phyloP scores from a whole-genome alignment of 2,329 filamentous ascomycete genomes.

The Cercospora citrullina region DNA sequence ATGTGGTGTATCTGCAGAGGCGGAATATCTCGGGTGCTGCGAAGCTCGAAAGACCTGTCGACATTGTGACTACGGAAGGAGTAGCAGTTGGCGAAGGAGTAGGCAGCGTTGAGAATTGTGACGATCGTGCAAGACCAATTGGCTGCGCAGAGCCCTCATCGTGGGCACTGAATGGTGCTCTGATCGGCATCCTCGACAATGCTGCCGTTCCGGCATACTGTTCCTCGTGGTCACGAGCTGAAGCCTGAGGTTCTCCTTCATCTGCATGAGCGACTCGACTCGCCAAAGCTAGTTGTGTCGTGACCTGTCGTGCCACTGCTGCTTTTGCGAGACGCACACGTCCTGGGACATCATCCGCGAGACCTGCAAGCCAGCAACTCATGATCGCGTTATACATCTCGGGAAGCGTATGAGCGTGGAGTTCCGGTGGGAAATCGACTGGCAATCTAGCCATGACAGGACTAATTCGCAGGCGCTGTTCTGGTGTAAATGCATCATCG shows the following conservation, averaged over 20 bases:
- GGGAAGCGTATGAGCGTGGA: constrained; percentile 3
- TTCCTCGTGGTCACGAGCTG: background rate
- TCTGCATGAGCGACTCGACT: constrained; percentile 28
- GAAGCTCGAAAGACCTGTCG: constrained; percentile 30
- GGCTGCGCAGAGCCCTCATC: background rate
- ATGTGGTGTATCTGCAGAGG: constrained; percentile 42
- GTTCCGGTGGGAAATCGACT: background rate
- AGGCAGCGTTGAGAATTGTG: constrained; percentile 28
- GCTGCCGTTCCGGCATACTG: background rate
- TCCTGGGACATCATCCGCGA: constrained; percentile 29
- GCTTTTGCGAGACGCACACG: constrained; percentile 37
- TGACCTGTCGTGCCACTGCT: constrained; percentile 32
- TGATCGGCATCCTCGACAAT: constrained; percentile 24
- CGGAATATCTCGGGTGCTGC: constrained; percentile 36
- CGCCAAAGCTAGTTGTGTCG: constrained; percentile 43
- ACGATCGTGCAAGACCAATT: background rate
- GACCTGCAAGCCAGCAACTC: constrained; percentile 30
- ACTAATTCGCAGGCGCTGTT: background rate
- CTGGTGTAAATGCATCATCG: background rate
- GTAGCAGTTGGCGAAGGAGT: constrained; percentile 37
- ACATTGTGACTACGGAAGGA: constrained; percentile 33
- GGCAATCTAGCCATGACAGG: background rate
- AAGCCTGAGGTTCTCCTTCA: background rate
- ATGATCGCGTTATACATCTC: constrained; percentile 30
- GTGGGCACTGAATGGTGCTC: background rate